Percentiles rank a stretch among this genome's conserved stretches.
Evolutionary conservation across 148 eudicot species (phyloP).

Genomic region (Salicornia ramosissima): DNA sequence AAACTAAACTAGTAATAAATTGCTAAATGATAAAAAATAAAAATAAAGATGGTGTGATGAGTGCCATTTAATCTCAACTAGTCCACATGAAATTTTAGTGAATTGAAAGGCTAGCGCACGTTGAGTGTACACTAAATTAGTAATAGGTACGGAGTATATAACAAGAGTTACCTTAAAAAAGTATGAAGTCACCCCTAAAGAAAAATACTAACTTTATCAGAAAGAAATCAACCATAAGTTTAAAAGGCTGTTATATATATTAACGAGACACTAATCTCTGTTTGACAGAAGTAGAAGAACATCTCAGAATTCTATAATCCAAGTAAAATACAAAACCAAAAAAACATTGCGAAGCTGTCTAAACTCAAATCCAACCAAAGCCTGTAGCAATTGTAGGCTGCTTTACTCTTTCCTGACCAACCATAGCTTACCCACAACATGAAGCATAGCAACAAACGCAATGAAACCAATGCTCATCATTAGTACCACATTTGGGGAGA

Average conservation of each 20-base stretch:
- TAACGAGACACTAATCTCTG: constrained; percentile 8
- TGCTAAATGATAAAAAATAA: too few species aligned
- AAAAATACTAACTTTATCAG: too few species aligned
- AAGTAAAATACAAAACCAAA: constrained; percentile 7
- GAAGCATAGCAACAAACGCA: constrained; percentile 33
- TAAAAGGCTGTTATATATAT: neutral
- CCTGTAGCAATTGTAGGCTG: neutral
- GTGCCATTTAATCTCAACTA: too few species aligned
- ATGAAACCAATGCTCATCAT: constrained; percentile 41
- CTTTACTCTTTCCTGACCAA: constrained; percentile 30
- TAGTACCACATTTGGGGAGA: constrained; percentile 91
- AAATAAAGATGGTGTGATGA: too few species aligned
- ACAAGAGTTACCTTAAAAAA: too few species aligned
- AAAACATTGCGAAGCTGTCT: constrained; percentile 8
- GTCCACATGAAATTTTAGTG: too few species aligned
- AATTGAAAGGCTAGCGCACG: too few species aligned
- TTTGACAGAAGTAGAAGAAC: neutral
- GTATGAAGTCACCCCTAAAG: too few species aligned
- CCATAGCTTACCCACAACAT: constrained; percentile 35
- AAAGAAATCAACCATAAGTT: neutral
- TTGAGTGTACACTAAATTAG: too few species aligned
- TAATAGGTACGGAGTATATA: too few species aligned
- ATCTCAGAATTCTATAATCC: neutral
- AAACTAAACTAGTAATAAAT: too few species aligned
- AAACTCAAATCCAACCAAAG: neutral